Conservation (phyloP, 169 alveolate genomes). For the Eimeria acervulina region DNA sequence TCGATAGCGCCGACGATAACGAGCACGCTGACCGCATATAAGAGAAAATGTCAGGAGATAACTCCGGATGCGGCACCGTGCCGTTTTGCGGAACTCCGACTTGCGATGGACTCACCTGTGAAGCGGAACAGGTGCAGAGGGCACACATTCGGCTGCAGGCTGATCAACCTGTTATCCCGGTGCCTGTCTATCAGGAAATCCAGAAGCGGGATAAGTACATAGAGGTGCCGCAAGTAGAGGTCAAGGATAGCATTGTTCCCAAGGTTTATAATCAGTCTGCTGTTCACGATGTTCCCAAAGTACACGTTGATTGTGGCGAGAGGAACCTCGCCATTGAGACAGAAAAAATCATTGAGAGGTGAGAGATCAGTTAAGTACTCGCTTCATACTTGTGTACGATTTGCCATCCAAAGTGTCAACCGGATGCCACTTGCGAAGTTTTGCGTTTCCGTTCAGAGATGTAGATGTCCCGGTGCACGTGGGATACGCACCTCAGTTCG, state of each 20-base stretch:
- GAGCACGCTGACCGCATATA: background rate
- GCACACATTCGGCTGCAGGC: constrained; percentile 87
- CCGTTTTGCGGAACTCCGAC: constrained; percentile 70
- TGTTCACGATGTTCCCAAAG: constrained; percentile 92
- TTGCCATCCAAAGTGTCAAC: background rate
- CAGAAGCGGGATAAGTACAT: constrained; percentile 90
- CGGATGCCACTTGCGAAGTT: background rate
- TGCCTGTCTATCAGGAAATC: constrained; percentile 92
- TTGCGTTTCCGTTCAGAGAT: constrained; percentile 67
- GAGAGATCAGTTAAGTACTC: background rate
- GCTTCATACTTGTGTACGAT: background rate
- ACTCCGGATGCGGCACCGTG: constrained; percentile 74
- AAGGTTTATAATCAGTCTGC: constrained; percentile 90
- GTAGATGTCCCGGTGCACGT: constrained; percentile 91
- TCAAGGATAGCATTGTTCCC: constrained; percentile 91
- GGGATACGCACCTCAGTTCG: constrained; percentile 92
- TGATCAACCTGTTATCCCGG: constrained; percentile 92
- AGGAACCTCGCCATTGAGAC: constrained; percentile 87
- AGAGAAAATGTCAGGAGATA: constrained; percentile 43
- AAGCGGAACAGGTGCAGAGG: constrained; percentile 65
- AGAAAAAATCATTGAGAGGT: constrained; percentile 88
- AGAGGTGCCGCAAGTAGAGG: constrained; percentile 90
- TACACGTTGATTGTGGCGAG: constrained; percentile 90
- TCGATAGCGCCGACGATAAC: background rate
- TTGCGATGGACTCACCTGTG: constrained; percentile 48